phyloP scores from a whole-genome alignment of 345 rosid species.

The Isatis tinctoria region DNA sequence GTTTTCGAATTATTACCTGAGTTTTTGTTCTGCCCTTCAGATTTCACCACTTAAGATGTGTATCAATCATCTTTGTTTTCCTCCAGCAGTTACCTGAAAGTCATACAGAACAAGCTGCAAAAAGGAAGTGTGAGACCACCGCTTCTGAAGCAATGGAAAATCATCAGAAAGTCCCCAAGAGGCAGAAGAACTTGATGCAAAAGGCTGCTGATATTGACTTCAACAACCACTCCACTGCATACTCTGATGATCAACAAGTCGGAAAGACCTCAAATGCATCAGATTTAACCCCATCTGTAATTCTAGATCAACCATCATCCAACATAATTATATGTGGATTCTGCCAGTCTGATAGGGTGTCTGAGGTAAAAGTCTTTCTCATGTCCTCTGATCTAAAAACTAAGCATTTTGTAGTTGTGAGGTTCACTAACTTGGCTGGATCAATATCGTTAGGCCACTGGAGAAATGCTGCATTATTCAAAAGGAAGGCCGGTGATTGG shows the following conservation, averaged over 20 bases:
- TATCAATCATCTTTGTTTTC: neutral
- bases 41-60: neutral
- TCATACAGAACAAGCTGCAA: constrained; percentile 25
- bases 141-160: constrained; percentile 35
- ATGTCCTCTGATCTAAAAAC: neutral
- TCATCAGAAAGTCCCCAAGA: constrained; percentile 41
- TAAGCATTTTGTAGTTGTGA: neutral
- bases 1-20: neutral
- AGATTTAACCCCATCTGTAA: constrained; percentile 15
- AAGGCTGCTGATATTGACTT: constrained; percentile 9
- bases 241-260: constrained; percentile 18
- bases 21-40: neutral
- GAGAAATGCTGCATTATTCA: constrained; percentile 64
- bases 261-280: constrained; percentile 20
- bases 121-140: constrained; percentile 31
- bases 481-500: constrained; percentile 51
- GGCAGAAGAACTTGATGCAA: constrained; percentile 47
- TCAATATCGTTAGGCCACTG: constrained; percentile 47
- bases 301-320: constrained; percentile 14
- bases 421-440: neutral
- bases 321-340: constrained; percentile 52
- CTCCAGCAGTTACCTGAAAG: constrained; percentile 36
- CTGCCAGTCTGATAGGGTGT: constrained; percentile 53
- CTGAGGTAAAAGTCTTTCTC: constrained; percentile 45
- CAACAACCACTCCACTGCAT: constrained; percentile 3